phyloP scores from a whole-genome alignment of 306 rosid species.

The Boehmeria nivea region DNA sequence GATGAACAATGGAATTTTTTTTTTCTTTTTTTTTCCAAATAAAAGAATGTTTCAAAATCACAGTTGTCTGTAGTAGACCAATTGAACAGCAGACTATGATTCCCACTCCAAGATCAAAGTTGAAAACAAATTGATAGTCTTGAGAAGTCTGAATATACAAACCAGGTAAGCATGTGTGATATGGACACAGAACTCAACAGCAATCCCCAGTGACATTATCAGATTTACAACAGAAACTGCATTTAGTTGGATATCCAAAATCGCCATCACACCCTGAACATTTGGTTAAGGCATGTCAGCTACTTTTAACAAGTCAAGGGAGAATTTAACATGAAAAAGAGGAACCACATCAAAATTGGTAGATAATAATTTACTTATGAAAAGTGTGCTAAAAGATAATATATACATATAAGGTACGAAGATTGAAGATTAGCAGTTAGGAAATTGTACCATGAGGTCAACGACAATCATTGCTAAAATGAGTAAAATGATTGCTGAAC shows the following conservation, averaged over 20 bases:
- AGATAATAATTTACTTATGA: too few relatives aligned
- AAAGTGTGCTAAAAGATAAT: not conserved
- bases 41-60: not conserved
- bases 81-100: conserved; percentile 6
- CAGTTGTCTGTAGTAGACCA: not conserved
- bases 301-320: too few relatives aligned
- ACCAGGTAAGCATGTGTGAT: conserved; percentile 91
- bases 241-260: conserved; percentile 83
- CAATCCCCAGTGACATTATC: conserved; percentile 88
- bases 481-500: conserved; percentile 71
- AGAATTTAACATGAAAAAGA: not conserved
- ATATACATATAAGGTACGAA: not conserved
- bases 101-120: conserved; percentile 11
- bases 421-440: conserved; percentile 3
- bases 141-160: conserved; percentile 33
- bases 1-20: not conserved
- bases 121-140: conserved; percentile 3
- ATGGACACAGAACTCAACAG: conserved; percentile 95
- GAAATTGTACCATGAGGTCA: conserved; percentile 75
- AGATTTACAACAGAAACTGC: conserved; percentile 95
- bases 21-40: not conserved
- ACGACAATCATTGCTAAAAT: conserved; percentile 85
- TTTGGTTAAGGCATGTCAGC: conserved; percentile 18
- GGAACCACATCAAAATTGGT: not conserved
- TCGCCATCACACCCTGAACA: conserved; percentile 95